Evolutionary conservation across 2,329 filamentous ascomycete species (phyloP).

Genomic region (Fusarium neocosmosporiellum): DNA sequence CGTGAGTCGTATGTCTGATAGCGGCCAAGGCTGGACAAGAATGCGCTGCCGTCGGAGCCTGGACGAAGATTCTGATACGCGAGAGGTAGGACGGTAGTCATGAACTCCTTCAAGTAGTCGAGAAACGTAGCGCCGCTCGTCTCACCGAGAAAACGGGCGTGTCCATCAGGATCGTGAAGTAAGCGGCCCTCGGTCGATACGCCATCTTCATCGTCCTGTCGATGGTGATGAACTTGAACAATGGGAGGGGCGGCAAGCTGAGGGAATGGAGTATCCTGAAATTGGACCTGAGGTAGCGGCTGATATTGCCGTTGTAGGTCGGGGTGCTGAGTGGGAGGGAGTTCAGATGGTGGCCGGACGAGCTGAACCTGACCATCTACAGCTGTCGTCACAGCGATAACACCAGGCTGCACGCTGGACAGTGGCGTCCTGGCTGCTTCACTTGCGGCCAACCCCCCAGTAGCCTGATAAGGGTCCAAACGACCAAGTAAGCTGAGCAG

Average conservation of each 20-base stretch:
- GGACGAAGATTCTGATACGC: constrained; percentile 41
- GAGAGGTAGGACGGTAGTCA: constrained; percentile 53
- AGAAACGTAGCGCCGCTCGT: constrained; percentile 63
- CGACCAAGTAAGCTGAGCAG: constrained; percentile 45
- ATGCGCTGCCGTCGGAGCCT: constrained; percentile 44
- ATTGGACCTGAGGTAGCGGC: constrained; percentile 12
- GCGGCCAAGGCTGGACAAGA: constrained; percentile 55
- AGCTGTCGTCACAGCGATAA: constrained; percentile 2
- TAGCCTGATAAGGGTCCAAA: constrained; percentile 26
- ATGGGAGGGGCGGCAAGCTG: constrained; percentile 4
- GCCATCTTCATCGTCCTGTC: constrained; percentile 39
- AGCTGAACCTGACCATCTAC: constrained; percentile 10
- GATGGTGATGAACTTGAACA: constrained; percentile 7
- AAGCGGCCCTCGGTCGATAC: constrained; percentile 52
- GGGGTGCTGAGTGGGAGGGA: constrained; percentile 28
- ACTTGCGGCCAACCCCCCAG: constrained; percentile 4
- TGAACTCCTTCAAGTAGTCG: constrained; percentile 61
- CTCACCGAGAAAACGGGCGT: constrained; percentile 59
- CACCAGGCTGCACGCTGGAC: neutral
- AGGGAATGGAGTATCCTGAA: constrained; percentile 24
- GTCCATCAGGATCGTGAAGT: constrained; percentile 58
- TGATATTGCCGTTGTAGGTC: constrained; percentile 24
- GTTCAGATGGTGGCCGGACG: constrained; percentile 10
- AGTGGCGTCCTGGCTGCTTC: constrained; percentile 17
- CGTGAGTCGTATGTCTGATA: constrained; percentile 62